Evolutionary conservation across 2,329 filamentous ascomycete genomes (phyloP).

Genomic region (Arachnomyces sp.): DNA sequence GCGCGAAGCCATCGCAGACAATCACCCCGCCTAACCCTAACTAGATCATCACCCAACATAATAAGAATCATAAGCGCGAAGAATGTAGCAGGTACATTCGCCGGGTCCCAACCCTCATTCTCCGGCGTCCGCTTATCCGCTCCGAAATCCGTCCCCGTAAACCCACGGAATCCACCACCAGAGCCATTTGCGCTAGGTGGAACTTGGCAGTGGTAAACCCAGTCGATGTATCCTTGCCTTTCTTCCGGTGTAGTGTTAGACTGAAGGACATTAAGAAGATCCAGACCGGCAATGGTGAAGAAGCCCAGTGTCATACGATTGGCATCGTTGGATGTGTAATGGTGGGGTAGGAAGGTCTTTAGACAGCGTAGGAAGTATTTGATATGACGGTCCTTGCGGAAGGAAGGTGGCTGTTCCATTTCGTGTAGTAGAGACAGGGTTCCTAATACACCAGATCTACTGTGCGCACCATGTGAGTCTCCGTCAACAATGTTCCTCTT

Average conservation of each 20-base stretch:
- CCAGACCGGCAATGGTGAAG: conserved; percentile 79
- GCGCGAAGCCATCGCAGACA: conserved; percentile 65
- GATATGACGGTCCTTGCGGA: conserved; percentile 57
- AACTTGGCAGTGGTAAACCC: conserved; percentile 83
- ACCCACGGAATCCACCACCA: conserved; percentile 76
- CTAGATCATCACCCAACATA: conserved; percentile 54
- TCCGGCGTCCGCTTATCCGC: conserved; percentile 38
- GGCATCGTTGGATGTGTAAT: conserved; percentile 83
- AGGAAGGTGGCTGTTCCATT: conserved; percentile 22
- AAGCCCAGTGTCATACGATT: conserved; percentile 82
- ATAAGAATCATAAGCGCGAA: conserved; percentile 74
- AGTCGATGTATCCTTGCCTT: conserved; percentile 52
- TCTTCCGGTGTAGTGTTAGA: conserved; percentile 47
- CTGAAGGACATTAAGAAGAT: conserved; percentile 62
- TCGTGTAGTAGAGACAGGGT: background rate
- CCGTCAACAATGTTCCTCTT: conserved; percentile 1
- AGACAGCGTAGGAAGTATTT: conserved; percentile 91
- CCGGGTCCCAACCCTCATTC: conserved; percentile 58
- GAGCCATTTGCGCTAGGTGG: conserved; percentile 36
- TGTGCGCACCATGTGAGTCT: background rate
- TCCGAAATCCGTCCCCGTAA: conserved; percentile 58
- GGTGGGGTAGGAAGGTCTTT: conserved; percentile 66
- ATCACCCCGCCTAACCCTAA: conserved; percentile 56
- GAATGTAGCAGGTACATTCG: conserved; percentile 79
- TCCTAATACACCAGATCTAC: background rate